Conservation (phyloP, 2,329 filamentous ascomycete species). For the Nemania sp. region DNA sequence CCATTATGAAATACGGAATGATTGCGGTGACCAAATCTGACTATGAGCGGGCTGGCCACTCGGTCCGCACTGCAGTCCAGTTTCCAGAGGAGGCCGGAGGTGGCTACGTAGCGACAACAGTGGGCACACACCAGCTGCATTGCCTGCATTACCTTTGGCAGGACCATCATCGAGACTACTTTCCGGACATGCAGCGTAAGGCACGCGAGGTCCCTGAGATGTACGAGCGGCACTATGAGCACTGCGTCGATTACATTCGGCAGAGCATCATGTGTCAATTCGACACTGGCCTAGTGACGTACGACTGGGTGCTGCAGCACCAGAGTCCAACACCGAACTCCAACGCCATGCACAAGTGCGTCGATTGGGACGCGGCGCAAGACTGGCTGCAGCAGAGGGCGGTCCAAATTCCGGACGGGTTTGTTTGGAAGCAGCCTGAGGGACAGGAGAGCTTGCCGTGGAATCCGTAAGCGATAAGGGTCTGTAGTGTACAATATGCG, state of each 20-base stretch:
- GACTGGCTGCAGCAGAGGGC: conserved; percentile 16
- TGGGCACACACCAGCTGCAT: conserved; percentile 20
- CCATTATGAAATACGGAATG: conserved; percentile 24
- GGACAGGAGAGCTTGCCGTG: not conserved
- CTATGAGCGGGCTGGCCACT: conserved; percentile 13
- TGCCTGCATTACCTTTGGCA: conserved; percentile 25
- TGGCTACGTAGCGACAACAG: conserved; percentile 12
- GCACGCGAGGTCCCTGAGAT: conserved; percentile 24
- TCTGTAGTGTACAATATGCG: not conserved
- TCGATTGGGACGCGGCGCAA: conserved; percentile 22
- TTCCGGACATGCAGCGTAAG: conserved; percentile 23
- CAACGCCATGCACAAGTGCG: conserved; percentile 23
- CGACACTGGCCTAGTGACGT: conserved; percentile 23
- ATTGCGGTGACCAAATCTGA: conserved; percentile 19
- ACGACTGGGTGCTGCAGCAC: conserved; percentile 25
- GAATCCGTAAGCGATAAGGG: not conserved
- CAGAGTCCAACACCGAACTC: conserved; percentile 27
- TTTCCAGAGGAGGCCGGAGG: conserved; percentile 18
- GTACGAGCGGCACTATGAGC: conserved; percentile 29
- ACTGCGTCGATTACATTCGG: conserved; percentile 28
- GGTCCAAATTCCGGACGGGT: conserved; percentile 20
- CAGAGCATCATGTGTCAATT: conserved; percentile 27
- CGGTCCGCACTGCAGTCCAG: conserved; percentile 13
- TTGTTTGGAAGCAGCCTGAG: conserved; percentile 22
- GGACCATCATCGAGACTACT: conserved; percentile 24